Conservation (phyloP, 495 filamentous ascomycete genomes). For the Penicillium longicatenatum region DNA sequence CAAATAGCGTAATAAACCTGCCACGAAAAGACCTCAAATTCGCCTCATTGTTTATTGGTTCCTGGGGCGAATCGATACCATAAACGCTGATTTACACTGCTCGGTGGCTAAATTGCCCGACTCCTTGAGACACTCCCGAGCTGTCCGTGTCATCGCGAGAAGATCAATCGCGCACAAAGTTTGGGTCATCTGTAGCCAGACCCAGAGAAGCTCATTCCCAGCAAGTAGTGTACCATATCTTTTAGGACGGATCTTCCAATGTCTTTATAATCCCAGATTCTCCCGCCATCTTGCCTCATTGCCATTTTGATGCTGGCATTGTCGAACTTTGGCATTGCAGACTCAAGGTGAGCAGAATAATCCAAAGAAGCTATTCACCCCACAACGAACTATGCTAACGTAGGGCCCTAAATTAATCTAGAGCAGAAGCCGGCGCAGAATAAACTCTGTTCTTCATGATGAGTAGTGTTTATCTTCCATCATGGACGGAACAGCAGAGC, state of each 20-base stretch:
- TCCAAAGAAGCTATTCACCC: not conserved
- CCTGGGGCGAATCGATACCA: slow-evolving; percentile 20
- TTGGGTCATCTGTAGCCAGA: slow-evolving; percentile 15
- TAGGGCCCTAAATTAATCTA: not conserved
- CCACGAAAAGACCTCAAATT: slow-evolving; percentile 20
- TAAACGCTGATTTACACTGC: not conserved
- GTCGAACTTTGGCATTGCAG: not conserved
- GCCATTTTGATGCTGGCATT: not conserved
- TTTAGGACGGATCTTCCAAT: slow-evolving; percentile 15
- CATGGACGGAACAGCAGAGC: slow-evolving; percentile 34
- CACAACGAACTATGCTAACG: not conserved
- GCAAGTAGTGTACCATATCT: slow-evolving; percentile 9
- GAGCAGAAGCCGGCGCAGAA: not conserved
- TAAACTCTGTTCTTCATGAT: slow-evolving; percentile 19
- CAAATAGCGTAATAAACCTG: slow-evolving; percentile 13
- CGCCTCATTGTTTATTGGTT: slow-evolving; percentile 15
- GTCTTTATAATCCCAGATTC: slow-evolving; percentile 16
- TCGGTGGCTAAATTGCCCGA: slow-evolving; percentile 18
- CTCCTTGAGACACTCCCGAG: slow-evolving; percentile 1
- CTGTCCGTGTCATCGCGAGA: slow-evolving; percentile 11
- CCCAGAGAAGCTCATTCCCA: slow-evolving; percentile 8
- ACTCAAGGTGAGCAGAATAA: not conserved
- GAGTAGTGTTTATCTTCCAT: slow-evolving; percentile 29
- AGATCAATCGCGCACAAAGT: slow-evolving; percentile 5
- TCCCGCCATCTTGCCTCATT: slow-evolving; percentile 7